phyloP scores from a whole-genome alignment of 2,329 filamentous ascomycete genomes.

The Ascochyta clinopodiicola region DNA sequence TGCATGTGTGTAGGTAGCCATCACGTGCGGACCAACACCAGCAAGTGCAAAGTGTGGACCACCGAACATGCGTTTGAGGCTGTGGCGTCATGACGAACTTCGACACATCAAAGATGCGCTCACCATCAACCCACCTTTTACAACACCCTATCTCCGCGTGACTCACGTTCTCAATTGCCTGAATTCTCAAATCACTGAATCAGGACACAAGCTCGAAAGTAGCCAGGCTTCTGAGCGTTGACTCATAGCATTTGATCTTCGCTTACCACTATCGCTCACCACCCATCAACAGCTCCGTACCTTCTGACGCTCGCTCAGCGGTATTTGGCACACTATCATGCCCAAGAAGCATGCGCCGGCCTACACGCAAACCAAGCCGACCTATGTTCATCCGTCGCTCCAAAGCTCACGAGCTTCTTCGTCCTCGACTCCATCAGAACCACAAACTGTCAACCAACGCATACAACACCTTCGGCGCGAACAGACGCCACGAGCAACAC shows the following conservation, averaged over 20 bases:
- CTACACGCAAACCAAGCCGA: constrained; percentile 51
- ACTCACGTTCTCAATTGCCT: neutral
- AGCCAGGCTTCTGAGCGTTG: neutral
- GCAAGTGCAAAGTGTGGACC: neutral
- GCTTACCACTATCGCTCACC: constrained; percentile 4
- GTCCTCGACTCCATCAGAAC: constrained; percentile 30
- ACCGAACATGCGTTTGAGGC: neutral
- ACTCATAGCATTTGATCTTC: constrained; percentile 9
- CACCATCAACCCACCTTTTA: neutral
- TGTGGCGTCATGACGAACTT: constrained; percentile 19
- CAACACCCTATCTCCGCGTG: neutral
- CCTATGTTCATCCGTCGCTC: constrained; percentile 48
- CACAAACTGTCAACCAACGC: constrained; percentile 55
- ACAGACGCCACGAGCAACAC: constrained; percentile 48
- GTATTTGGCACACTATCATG: constrained; percentile 41
- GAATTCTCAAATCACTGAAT: neutral
- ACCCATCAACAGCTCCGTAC: neutral
- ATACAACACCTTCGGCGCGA: constrained; percentile 55
- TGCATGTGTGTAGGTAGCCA: neutral
- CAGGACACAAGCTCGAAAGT: neutral
- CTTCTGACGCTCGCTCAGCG: neutral
- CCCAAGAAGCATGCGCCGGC: constrained; percentile 56
- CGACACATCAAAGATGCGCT: constrained; percentile 6
- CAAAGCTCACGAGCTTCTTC: constrained; percentile 39
- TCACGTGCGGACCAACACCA: constrained; percentile 2